Conservation (phyloP, 371 early-diverging fungal genomes). For the Actinomortierella ambigua region DNA sequence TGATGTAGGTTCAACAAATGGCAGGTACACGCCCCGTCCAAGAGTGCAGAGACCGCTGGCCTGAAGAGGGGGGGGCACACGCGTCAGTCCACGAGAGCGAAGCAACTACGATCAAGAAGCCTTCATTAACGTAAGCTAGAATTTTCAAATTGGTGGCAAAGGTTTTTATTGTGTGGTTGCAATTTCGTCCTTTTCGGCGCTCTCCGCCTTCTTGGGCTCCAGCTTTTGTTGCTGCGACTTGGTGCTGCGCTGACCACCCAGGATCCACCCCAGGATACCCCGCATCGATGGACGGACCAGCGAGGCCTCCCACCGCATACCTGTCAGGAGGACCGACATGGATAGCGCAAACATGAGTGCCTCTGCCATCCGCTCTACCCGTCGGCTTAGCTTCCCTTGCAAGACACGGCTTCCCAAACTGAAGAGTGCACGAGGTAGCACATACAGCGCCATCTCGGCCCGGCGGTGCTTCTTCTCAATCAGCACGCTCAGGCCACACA, state of each 20-base stretch:
- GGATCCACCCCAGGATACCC: conserved; percentile 60
- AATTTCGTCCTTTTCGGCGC: too few species aligned
- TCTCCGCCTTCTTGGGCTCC: too few species aligned
- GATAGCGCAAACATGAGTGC: conserved; percentile 48
- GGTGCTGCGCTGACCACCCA: conserved; percentile 7
- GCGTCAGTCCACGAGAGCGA: too few species aligned
- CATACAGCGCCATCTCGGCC: conserved; percentile 70
- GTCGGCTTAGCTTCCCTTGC: conserved; percentile 25
- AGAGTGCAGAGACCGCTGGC: too few species aligned
- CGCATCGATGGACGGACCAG: conserved; percentile 59
- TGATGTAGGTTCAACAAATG: too few species aligned
- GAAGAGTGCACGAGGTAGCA: conserved; percentile 60
- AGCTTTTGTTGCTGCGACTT: too few species aligned
- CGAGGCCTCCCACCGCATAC: conserved; percentile 50
- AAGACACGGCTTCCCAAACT: conserved; percentile 58
- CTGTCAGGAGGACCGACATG: conserved; percentile 51
- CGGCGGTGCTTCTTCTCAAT: conserved; percentile 64
- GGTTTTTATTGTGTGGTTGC: too few species aligned
- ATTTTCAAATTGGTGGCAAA: too few species aligned
- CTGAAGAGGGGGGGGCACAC: too few species aligned
- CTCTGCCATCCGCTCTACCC: conserved; percentile 38
- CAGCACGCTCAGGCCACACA: conserved; percentile 64
- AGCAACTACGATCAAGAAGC: too few species aligned
- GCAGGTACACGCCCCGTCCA: too few species aligned
- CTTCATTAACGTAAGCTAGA: too few species aligned